Percentiles rank a stretch among this genome's conserved stretches.
Conservation (phyloP, 1,284 basidiomycete genomes). For the Clitocybe nebularis region DNA sequence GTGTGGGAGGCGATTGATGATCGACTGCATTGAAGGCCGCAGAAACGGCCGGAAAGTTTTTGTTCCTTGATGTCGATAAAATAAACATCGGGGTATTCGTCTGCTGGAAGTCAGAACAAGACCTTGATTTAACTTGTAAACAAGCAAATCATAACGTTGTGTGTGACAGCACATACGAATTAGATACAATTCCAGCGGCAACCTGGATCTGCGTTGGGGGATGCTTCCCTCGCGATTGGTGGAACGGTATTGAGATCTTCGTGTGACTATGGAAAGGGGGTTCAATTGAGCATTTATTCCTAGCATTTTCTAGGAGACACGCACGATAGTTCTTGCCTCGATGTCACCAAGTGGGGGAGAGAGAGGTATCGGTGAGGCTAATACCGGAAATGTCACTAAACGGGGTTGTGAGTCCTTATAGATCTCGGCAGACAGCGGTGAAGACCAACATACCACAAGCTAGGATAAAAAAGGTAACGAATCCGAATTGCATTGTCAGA, state of each 20-base stretch:
- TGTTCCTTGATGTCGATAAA: too few relatives aligned
- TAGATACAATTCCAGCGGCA: constrained; percentile 22
- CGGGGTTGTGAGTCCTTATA: background rate
- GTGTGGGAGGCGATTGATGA: too few relatives aligned
- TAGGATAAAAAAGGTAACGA: constrained; percentile 22
- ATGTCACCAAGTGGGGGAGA: constrained; percentile 20
- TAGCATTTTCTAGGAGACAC: constrained; percentile 8
- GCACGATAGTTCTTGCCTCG: constrained; percentile 20
- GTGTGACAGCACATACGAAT: constrained; percentile 9
- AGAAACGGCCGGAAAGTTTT: too few relatives aligned
- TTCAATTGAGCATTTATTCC: background rate
- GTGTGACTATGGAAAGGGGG: constrained; percentile 13
- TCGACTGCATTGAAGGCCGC: too few relatives aligned
- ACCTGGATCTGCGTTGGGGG: constrained; percentile 23
- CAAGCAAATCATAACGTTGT: too few relatives aligned
- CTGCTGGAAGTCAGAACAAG: too few relatives aligned
- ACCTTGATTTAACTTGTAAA: too few relatives aligned
- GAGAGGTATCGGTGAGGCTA: constrained; percentile 28
- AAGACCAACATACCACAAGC: constrained; percentile 22
- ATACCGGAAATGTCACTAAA: constrained; percentile 14
- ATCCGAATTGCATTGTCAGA: constrained; percentile 26
- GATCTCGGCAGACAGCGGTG: background rate
- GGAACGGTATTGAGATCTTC: too few relatives aligned
- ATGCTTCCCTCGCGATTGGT: too few relatives aligned
- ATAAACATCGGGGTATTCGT: too few relatives aligned